Percentiles rank a stretch among this genome's conserved stretches.
Evolutionary conservation across 441 rosid genomes (phyloP).

Genomic region (Adansonia madagascariensis): DNA sequence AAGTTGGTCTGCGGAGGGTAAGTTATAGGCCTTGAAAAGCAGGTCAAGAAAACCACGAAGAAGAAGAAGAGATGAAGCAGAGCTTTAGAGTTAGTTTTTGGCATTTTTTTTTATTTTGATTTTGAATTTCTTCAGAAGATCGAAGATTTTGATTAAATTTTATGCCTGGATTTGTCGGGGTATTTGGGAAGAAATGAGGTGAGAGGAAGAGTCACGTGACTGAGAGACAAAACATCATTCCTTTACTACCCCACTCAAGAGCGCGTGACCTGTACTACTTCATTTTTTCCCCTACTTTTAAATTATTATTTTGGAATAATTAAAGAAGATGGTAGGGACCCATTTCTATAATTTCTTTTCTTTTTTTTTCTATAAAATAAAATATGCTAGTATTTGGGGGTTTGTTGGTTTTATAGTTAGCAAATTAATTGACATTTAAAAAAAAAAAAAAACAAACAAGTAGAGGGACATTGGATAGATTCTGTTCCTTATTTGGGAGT

Average conservation of each 20-base stretch:
- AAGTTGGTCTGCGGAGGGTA: slow-evolving; percentile 41
- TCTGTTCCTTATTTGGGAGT: neutral
- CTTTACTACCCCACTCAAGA: neutral
- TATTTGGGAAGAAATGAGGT: neutral
- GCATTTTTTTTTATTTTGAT: slow-evolving; percentile 24
- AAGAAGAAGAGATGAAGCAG: slow-evolving; percentile 30
- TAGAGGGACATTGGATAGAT: neutral
- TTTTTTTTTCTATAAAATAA: neutral
- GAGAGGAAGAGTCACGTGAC: slow-evolving; percentile 36
- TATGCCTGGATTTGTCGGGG: neutral
- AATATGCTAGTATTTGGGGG: no score
- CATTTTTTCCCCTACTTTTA: neutral
- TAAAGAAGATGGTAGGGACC: no score
- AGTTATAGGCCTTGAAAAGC: slow-evolving; percentile 31
- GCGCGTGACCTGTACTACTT: slow-evolving; percentile 2
- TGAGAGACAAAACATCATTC: slow-evolving; percentile 16
- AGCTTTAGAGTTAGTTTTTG: neutral
- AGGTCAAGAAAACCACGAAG: neutral
- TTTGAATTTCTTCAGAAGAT: neutral
- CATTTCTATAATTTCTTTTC: neutral
- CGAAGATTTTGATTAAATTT: neutral
- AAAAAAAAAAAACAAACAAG: neutral
- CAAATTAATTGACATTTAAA: no score
- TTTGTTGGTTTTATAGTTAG: no score
- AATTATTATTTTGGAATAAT: no score